Percentiles rank a stretch among this genome's conserved stretches.
phyloP scores from a whole-genome alignment of 176 grass and related monocot genomes.

The Oryza nivara region DNA sequence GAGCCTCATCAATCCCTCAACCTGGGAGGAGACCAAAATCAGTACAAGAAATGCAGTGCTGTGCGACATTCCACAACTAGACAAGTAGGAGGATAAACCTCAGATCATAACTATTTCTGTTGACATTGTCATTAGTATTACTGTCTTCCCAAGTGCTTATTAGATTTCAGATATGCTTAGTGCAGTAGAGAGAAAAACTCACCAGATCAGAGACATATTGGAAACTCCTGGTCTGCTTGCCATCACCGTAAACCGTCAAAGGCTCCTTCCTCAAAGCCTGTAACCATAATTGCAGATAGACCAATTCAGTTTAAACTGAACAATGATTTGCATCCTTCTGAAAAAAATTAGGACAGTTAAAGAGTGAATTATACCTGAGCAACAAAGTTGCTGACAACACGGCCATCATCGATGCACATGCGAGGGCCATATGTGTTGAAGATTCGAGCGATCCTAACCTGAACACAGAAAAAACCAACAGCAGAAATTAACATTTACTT shows the following conservation, averaged over 20 bases:
- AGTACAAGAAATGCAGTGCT: slow-evolving; percentile 27
- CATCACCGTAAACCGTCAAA: slow-evolving; percentile 89
- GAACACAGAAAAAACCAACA: slow-evolving; percentile 15
- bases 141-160: background rate
- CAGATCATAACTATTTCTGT: background rate
- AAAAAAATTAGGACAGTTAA: background rate
- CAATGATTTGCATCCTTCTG: background rate
- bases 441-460: slow-evolving; percentile 89
- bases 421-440: slow-evolving; percentile 91
- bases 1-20: slow-evolving; percentile 87
- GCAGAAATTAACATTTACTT: slow-evolving; percentile 5
- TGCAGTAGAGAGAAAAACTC: background rate
- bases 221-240: slow-evolving; percentile 97
- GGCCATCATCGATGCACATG: slow-evolving; percentile 97
- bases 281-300: slow-evolving; percentile 14
- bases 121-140: no score
- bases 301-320: slow-evolving; percentile 23
- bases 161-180: background rate
- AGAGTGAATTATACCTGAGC: slow-evolving; percentile 60
- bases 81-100: background rate
- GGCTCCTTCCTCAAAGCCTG: slow-evolving; percentile 88
- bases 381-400: slow-evolving; percentile 96
- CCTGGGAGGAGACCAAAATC: slow-evolving; percentile 49
- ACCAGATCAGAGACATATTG: slow-evolving; percentile 97
- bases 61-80: background rate